A percentile compares a stretch with the other conserved stretches of the same genome.
These are phyloP conservation scores for Amylostereum chailletii DNA, from an alignment of 1,284 basidiomycete genomes.

Conservation along the genomic window DNA sequence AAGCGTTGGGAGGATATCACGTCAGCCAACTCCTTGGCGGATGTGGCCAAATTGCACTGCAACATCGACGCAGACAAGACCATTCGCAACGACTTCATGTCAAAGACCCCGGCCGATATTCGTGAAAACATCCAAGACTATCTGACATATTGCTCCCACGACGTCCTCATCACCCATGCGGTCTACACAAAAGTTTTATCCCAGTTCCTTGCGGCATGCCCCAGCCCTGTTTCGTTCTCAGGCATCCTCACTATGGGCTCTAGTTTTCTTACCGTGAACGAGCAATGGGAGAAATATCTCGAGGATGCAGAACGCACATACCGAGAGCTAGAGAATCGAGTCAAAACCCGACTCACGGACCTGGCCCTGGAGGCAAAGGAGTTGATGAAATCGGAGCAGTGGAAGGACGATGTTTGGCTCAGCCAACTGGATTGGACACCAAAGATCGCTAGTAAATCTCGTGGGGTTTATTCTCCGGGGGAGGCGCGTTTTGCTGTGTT, in stretches of 20 bases:
- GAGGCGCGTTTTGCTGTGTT: neutral
- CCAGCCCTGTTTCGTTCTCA: slow-evolving; percentile 89
- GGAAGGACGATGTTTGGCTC: slow-evolving; percentile 81
- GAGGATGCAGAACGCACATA: slow-evolving; percentile 74
- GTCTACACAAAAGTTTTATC: slow-evolving; percentile 83
- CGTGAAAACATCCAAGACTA: slow-evolving; percentile 65
- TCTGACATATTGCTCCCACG: slow-evolving; percentile 82
- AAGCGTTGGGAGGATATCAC: slow-evolving; percentile 91
- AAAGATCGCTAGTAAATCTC: slow-evolving; percentile 67
- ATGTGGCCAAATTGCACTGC: slow-evolving; percentile 90
- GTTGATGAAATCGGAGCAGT: slow-evolving; percentile 37
- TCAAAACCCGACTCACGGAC: slow-evolving; percentile 58
- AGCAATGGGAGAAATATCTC: slow-evolving; percentile 83
- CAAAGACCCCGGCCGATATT: slow-evolving; percentile 55
- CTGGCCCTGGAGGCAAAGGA: slow-evolving; percentile 60
- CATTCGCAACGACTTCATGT: slow-evolving; percentile 74
- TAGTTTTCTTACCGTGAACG: slow-evolving; percentile 85
- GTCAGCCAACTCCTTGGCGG: slow-evolving; percentile 85
- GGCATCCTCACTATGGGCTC: slow-evolving; percentile 91
- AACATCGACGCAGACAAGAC: slow-evolving; percentile 77
- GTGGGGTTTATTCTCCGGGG: neutral
- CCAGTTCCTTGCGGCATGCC: slow-evolving; percentile 77
- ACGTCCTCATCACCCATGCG: slow-evolving; percentile 80
- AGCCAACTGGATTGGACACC: slow-evolving; percentile 94
- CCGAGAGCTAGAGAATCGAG: slow-evolving; percentile 64